A percentile compares a stretch with the other conserved stretches of the same genome.
Conservation (phyloP, 768 basidiomycete species). For the Lactarius akahatsu region DNA sequence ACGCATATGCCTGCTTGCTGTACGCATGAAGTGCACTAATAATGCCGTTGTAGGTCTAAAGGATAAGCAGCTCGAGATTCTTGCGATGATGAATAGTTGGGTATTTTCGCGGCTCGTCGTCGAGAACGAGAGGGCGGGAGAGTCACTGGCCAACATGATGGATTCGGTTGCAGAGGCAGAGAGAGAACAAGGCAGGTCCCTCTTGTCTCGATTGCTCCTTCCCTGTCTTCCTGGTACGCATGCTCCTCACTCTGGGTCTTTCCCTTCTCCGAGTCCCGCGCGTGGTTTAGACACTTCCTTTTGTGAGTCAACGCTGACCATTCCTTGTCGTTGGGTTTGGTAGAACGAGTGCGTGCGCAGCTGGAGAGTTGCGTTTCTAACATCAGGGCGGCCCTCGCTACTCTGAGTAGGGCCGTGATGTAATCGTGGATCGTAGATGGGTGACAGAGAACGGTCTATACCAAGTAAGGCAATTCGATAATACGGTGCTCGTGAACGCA, state of each 20-base stretch:
- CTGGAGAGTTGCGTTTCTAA: slow-evolving; percentile 26
- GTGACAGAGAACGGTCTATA: not conserved
- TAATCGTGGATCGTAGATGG: slow-evolving; percentile 1
- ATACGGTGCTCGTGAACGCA: not conserved
- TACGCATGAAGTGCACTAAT: not conserved
- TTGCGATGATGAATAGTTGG: slow-evolving; percentile 27
- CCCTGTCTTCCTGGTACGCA: slow-evolving; percentile 16
- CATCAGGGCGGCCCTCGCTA: slow-evolving; percentile 21
- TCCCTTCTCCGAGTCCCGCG: not conserved
- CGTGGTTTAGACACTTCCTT: not conserved
- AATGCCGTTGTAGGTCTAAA: slow-evolving; percentile 22
- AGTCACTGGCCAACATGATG: slow-evolving; percentile 26
- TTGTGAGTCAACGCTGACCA: slow-evolving; percentile 8
- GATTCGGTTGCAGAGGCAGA: slow-evolving; percentile 24
- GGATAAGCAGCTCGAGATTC: slow-evolving; percentile 20
- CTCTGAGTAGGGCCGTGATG: slow-evolving; percentile 20
- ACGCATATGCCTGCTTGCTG: slow-evolving; percentile 13
- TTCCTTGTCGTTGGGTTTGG: slow-evolving; percentile 1
- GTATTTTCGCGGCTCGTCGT: slow-evolving; percentile 22
- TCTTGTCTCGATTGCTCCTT: slow-evolving; percentile 1
- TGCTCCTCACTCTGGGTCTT: not conserved
- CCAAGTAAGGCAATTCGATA: slow-evolving; percentile 8
- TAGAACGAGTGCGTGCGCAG: slow-evolving; percentile 25
- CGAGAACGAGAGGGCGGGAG: slow-evolving; percentile 27
- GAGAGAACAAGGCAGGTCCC: slow-evolving; percentile 30